phyloP scores from a whole-genome alignment of 805 yeast genomes.

The Kazachstania bromeliacearum region DNA sequence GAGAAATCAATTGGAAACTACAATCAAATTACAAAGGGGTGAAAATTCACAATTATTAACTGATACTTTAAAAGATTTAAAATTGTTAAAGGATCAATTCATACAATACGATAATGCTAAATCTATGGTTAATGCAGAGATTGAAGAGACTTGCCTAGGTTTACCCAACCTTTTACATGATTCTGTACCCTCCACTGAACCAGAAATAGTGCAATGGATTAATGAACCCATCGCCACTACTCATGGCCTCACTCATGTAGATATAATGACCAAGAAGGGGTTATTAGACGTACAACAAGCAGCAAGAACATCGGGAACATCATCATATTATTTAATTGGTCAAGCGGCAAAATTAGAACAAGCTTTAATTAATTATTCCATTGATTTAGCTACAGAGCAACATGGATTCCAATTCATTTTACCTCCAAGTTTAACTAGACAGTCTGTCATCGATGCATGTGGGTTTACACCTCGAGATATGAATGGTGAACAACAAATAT shows the following conservation, averaged over 20 bases:
- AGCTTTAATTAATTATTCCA: constrained; percentile 75
- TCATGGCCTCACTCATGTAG: constrained; percentile 41
- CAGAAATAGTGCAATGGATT: constrained; percentile 42
- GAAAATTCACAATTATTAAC: constrained; percentile 2
- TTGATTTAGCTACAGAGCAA: constrained; percentile 61
- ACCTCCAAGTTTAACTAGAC: constrained; percentile 81
- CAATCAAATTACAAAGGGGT: constrained; percentile 15
- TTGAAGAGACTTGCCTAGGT: constrained; percentile 35
- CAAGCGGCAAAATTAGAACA: constrained; percentile 86
- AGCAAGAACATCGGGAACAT: constrained; percentile 62
- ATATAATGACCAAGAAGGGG: constrained; percentile 57
- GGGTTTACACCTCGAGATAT: constrained; percentile 92
- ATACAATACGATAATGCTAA: constrained; percentile 13
- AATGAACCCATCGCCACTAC: constrained; percentile 27
- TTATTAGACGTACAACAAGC: constrained; percentile 67
- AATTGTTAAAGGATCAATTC: constrained; percentile 20
- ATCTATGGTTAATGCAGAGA: constrained; percentile 28
- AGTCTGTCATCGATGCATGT: constrained; percentile 75
- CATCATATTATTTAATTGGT: constrained; percentile 78
- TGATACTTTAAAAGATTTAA: too few species aligned
- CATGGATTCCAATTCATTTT: constrained; percentile 59
- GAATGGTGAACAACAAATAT: constrained; percentile 78
- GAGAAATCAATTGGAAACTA: constrained; percentile 24
- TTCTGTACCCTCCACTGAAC: constrained; percentile 35
- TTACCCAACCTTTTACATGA: constrained; percentile 58